Percentiles rank a stretch among this genome's conserved stretches.
phyloP scores from a whole-genome alignment of 805 yeast species.

The Metschnikowia hibisci region DNA sequence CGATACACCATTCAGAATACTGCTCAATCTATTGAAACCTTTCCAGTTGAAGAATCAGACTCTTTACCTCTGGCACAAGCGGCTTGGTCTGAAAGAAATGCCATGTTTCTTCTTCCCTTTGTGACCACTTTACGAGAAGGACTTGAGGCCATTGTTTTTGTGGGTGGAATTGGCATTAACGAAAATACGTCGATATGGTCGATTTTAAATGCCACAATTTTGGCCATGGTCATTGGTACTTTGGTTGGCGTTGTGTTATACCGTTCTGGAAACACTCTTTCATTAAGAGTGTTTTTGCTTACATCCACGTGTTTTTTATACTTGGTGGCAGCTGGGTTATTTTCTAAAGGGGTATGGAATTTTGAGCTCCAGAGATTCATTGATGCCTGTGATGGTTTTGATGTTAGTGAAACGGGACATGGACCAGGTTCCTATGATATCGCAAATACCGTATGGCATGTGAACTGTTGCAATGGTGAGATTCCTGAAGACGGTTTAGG shows the following conservation, averaged over 20 bases:
- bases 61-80: constrained; percentile 10
- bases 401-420: constrained; percentile 81
- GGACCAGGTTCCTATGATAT: constrained; percentile 95
- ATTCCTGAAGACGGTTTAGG: constrained; percentile 62
- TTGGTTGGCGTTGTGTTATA: constrained; percentile 65
- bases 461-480: constrained; percentile 89
- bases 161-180: constrained; percentile 85
- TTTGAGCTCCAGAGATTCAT: constrained; percentile 77
- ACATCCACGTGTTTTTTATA: constrained; percentile 77
- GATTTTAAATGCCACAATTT: constrained; percentile 57
- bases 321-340: constrained; percentile 80
- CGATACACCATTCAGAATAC: constrained; percentile 14
- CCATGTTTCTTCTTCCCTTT: constrained; percentile 74
- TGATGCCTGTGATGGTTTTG: constrained; percentile 71
- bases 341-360: constrained; percentile 88
- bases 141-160: constrained; percentile 83
- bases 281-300: constrained; percentile 70
- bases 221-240: constrained; percentile 58
- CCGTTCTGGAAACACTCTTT: constrained; percentile 72
- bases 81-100: constrained; percentile 50
- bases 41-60: too few relatives aligned
- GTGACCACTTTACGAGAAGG: constrained; percentile 88
- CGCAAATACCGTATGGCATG: constrained; percentile 81
- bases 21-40: too few relatives aligned
- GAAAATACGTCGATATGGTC: constrained; percentile 53